Percentiles rank a stretch among this genome's conserved stretches.
Conservation (phyloP, 2,329 filamentous ascomycete species). For the Aspergillus fischeri region DNA sequence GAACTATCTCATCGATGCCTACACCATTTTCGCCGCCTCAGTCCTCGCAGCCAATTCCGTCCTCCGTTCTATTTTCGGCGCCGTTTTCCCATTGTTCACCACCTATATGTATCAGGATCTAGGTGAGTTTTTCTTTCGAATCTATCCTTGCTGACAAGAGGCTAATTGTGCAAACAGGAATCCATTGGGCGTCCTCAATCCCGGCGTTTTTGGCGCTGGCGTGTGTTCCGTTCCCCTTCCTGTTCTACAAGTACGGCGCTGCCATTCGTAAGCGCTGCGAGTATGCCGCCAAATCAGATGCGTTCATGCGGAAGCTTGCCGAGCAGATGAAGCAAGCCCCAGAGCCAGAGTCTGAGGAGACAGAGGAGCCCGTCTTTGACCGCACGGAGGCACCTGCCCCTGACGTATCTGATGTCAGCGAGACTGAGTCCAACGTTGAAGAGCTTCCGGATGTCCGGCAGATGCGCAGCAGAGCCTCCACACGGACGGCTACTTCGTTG, state of each 20-base stretch:
- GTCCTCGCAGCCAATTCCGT: constrained; percentile 42
- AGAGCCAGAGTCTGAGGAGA: constrained; percentile 6
- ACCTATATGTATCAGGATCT: constrained; percentile 42
- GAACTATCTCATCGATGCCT: constrained; percentile 42
- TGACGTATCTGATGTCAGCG: constrained; percentile 1
- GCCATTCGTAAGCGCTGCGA: constrained; percentile 35
- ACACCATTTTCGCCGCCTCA: constrained; percentile 38
- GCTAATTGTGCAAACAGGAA: constrained; percentile 16
- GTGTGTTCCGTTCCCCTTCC: constrained; percentile 39
- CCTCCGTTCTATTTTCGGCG: constrained; percentile 42
- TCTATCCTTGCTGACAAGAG: neutral
- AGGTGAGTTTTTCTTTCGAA: constrained; percentile 7
- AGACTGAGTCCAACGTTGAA: constrained; percentile 11
- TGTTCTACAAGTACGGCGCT: constrained; percentile 39
- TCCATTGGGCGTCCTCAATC: constrained; percentile 45
- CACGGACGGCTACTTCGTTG: constrained; percentile 4
- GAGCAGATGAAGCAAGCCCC: constrained; percentile 16
- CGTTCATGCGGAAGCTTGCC: constrained; percentile 22
- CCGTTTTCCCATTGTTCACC: constrained; percentile 45
- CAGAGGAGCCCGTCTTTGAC: neutral
- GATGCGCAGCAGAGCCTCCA: constrained; percentile 8
- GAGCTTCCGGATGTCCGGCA: constrained; percentile 10
- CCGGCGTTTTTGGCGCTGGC: constrained; percentile 42
- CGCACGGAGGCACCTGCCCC: neutral
- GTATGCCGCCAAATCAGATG: constrained; percentile 32